Evolutionary conservation across 2,329 filamentous ascomycete genomes (phyloP).

Genomic region (Colletotrichum brevisporum): DNA sequence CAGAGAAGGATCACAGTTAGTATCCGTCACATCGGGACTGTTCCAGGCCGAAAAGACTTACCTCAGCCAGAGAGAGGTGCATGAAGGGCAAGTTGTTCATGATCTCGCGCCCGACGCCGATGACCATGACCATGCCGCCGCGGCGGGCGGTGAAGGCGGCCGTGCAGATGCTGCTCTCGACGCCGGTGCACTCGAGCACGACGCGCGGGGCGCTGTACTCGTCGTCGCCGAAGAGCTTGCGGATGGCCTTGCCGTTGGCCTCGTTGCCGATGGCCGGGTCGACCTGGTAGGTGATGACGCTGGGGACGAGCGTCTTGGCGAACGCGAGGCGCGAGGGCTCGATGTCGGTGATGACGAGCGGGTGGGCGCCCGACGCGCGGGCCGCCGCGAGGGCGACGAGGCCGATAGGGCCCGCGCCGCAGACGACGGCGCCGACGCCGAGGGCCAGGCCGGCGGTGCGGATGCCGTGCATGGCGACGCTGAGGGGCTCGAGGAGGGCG

Average conservation of each 20-base stretch:
- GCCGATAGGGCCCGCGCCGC: conserved; percentile 75
- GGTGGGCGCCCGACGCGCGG: conserved; percentile 73
- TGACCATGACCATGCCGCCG: conserved; percentile 73
- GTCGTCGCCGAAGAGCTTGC: conserved; percentile 65
- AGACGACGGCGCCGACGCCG: conserved; percentile 69
- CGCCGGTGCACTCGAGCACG: conserved; percentile 76
- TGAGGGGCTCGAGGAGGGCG: conserved; percentile 75
- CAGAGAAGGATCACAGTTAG: neutral
- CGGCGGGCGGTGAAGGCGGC: conserved; percentile 69
- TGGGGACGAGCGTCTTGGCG: conserved; percentile 70
- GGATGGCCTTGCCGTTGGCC: conserved; percentile 66
- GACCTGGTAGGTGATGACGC: conserved; percentile 67
- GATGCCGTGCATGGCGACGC: conserved; percentile 74
- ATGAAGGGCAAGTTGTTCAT: conserved; percentile 79
- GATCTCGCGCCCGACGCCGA: conserved; percentile 72
- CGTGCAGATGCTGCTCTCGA: conserved; percentile 74
- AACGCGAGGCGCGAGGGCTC: conserved; percentile 70
- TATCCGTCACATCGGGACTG: no score
- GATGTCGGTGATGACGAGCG: conserved; percentile 75
- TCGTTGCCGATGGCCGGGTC: conserved; percentile 59
- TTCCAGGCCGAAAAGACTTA: conserved; percentile 50
- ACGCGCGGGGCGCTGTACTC: conserved; percentile 72
- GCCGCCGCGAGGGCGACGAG: conserved; percentile 70
- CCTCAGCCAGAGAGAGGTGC: conserved; percentile 74
- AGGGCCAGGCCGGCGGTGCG: conserved; percentile 65